A percentile compares a stretch with the other conserved stretches of the same genome.
These are phyloP conservation scores for Cyberlindnera euphorbiae DNA, from an alignment of 805 yeast genomes.

Conservation along the genomic window DNA sequence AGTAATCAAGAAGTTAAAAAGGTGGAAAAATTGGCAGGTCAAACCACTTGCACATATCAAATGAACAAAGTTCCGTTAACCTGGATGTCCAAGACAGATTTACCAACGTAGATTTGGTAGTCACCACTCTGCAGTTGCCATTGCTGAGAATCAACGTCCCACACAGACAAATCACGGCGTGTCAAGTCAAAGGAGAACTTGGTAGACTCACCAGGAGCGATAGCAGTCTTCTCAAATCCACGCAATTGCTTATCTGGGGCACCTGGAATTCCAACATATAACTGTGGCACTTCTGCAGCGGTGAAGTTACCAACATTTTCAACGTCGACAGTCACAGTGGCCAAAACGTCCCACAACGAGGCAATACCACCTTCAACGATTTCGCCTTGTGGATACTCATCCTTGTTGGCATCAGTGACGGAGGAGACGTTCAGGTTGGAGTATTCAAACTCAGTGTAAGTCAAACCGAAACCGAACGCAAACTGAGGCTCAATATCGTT, in stretches of 20 bases:
- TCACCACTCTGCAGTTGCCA: slow-evolving; percentile 8
- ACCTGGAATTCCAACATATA: slow-evolving; percentile 46
- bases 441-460: too few species aligned
- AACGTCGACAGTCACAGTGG: slow-evolving; percentile 5
- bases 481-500: too few species aligned
- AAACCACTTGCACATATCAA: too few species aligned
- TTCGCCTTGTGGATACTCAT: neutral
- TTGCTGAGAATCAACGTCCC: slow-evolving; percentile 8
- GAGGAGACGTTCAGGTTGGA: too few species aligned
- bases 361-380: slow-evolving; percentile 8
- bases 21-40: too few species aligned
- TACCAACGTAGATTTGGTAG: slow-evolving; percentile 43
- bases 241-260: slow-evolving; percentile 36
- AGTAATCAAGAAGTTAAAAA: too few species aligned
- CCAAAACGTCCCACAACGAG: slow-evolving; percentile 6
- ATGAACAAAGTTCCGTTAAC: slow-evolving; percentile 5
- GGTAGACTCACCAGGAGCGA: slow-evolving; percentile 34
- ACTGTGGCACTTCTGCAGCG: slow-evolving; percentile 48
- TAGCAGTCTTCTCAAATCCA: slow-evolving; percentile 47
- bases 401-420: too few species aligned
- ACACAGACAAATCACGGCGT: slow-evolving; percentile 7
- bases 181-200: slow-evolving; percentile 13
- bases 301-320: slow-evolving; percentile 31
- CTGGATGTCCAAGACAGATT: slow-evolving; percentile 11
- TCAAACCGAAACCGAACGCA: too few species aligned